Conservation (phyloP, 192 early-diverging fungal species). For the Coemansia asiatica region DNA sequence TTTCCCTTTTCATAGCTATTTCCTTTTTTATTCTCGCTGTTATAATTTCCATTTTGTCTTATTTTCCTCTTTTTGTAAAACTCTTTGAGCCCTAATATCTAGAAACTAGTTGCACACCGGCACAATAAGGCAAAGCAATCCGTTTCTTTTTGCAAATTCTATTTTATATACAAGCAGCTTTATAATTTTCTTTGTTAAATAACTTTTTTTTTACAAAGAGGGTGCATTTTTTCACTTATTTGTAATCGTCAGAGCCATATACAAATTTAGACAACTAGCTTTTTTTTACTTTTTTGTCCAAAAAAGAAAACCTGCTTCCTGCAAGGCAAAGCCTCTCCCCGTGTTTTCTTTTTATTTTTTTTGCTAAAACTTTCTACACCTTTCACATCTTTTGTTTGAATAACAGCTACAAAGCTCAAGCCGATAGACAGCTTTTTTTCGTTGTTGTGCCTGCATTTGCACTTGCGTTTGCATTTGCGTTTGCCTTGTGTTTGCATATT, state of each 20-base stretch:
- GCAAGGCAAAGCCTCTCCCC: neutral
- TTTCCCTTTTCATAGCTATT: neutral
- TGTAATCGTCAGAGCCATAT: neutral
- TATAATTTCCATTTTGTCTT: neutral
- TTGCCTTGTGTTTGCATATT: neutral
- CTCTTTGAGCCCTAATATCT: neutral
- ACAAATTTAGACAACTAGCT: neutral
- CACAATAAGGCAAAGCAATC: neutral
- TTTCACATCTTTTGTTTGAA: neutral
- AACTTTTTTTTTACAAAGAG: neutral
- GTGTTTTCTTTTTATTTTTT: neutral
- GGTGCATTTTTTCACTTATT: neutral
- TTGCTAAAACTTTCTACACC: neutral
- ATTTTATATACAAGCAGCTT: neutral
- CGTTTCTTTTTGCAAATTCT: neutral
- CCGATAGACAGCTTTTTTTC: neutral
- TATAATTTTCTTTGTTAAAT: neutral
- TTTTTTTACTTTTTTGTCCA: slow-evolving; percentile 1
- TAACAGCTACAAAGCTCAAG: neutral
- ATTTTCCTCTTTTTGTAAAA: neutral
- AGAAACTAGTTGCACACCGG: neutral
- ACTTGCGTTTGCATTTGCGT: neutral
- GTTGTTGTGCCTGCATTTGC: neutral
- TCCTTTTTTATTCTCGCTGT: too few species aligned
- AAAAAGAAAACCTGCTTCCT: slow-evolving; percentile 2